Evolutionary conservation across 495 filamentous ascomycete genomes (phyloP), one percentile per base, ranked within the genome.

Genomic region (Penicillium tannophilum): DNA sequence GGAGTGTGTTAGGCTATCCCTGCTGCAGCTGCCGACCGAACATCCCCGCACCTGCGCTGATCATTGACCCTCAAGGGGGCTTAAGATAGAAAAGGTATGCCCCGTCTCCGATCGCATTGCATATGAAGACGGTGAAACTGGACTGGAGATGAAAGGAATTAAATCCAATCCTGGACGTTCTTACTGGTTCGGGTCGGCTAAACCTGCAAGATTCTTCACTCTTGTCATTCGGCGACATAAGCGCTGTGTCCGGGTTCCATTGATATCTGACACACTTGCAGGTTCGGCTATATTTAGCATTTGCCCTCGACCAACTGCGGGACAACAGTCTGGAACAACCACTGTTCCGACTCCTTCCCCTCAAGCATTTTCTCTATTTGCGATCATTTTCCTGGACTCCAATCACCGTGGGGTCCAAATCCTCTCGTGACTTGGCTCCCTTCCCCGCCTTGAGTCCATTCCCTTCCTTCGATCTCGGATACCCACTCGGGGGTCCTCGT

Each of bases 221-320:
- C n/a, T 19, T 17, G 2, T 24, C 51, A 41, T 56, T 50, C 55
- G 52, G 16, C 45, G 48, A 55, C 60, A 55, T 66, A 64, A 66
- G 66, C 63, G 66, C 66, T 55, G 59, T 58, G 60, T 55, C 52
- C 51, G 54, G 42, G 55, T 65, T 64, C 55, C 59, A 63, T 65
- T 62, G 56, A 56, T 69, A 64, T 63, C 66, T 69, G 65, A 68
- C 69, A 63, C 58, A 71, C 60, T 59, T 66, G 62, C 67, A 68
- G 68, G 42, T 67, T 67, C 68, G 70, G 41, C 73, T 76, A 76
- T 71, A 72, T 70, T 76, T 76, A 76, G 73, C 64, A 75, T 65
- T 64, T 66, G 30, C 58, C 63, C 61, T 74, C 64, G 59, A 61
- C 61, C 36, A 41, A 63, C 66, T 65, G 63, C 67, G 59, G 61